Evolutionary conservation across 257 asterid genomes (phyloP).

Genomic region (Primulina eburnea): DNA sequence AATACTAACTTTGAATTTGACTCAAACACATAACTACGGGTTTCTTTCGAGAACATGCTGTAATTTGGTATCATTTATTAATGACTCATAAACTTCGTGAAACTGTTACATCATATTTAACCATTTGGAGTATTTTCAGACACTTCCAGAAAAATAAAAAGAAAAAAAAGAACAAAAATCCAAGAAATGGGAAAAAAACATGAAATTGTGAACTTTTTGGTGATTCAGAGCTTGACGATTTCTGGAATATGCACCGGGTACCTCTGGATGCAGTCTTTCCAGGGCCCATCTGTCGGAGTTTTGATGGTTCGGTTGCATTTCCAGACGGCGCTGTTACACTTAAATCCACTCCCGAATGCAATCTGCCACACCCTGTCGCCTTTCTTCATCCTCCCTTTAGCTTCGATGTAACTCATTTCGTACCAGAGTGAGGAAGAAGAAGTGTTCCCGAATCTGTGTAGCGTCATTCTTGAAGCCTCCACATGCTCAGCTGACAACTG

Average conservation of each 20-base stretch:
- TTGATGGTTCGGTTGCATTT: conserved; percentile 65
- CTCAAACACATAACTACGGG: no score
- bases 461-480: conserved; percentile 89
- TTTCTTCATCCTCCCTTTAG: conserved; percentile 75
- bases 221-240: conserved; percentile 55
- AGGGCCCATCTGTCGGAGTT: conserved; percentile 59
- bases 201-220: not conserved
- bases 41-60: no score
- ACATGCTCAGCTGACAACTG: conserved; percentile 84
- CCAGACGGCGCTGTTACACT: conserved; percentile 90
- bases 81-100: no score
- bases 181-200: not conserved
- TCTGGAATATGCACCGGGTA: conserved; percentile 83
- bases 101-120: no score
- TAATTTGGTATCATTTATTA: no score
- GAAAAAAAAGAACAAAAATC: no score
- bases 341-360: conserved; percentile 82
- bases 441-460: conserved; percentile 76
- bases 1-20: no score
- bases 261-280: conserved; percentile 72
- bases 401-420: conserved; percentile 63
- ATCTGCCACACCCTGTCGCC: conserved; percentile 85
- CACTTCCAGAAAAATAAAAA: not conserved
- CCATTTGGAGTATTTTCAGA: not conserved
- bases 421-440: conserved; percentile 87